Conservation (phyloP, 495 filamentous ascomycete species). For the Mytilinidion resinicola region DNA sequence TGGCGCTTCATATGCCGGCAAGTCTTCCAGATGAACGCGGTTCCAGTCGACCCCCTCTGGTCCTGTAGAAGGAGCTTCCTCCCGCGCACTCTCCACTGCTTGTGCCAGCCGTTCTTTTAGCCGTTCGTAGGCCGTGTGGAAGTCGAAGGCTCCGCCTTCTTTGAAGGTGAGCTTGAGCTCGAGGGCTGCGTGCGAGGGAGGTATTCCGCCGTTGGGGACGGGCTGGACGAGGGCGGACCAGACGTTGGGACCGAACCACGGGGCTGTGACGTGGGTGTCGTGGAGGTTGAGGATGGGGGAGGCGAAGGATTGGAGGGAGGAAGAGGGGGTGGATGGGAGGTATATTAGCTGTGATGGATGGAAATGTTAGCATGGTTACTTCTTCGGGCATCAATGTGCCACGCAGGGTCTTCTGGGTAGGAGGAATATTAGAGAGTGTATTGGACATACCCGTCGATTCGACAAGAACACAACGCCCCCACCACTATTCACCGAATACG, state of each 20-base stretch:
- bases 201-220: slow-evolving; percentile 77
- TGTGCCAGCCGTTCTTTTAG: slow-evolving; percentile 78
- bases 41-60: slow-evolving; percentile 47
- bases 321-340: slow-evolving; percentile 63
- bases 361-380: no score
- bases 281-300: slow-evolving; percentile 76
- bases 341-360: slow-evolving; percentile 64
- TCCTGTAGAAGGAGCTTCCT: slow-evolving; percentile 26
- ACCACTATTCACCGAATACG: slow-evolving; percentile 52
- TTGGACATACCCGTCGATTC: slow-evolving; percentile 68
- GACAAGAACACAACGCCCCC: slow-evolving; percentile 71
- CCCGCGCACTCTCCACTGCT: slow-evolving; percentile 62
- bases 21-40: slow-evolving; percentile 66
- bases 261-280: slow-evolving; percentile 84
- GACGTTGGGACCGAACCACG: slow-evolving; percentile 93
- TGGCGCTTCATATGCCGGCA: slow-evolving; percentile 67
- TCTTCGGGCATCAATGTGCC: no score
- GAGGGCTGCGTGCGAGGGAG: slow-evolving; percentile 61
- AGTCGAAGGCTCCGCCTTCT: slow-evolving; percentile 92
- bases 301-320: slow-evolving; percentile 78
- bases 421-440: no score
- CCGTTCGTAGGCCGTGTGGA: slow-evolving; percentile 73
- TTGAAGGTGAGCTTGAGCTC: slow-evolving; percentile 83
- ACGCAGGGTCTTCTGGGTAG: no score
- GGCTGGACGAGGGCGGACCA: slow-evolving; percentile 79